These are phyloP conservation scores for Maudiozyma barnettii DNA, from an alignment of 805 yeast genomes.

Conservation along the genomic window DNA sequence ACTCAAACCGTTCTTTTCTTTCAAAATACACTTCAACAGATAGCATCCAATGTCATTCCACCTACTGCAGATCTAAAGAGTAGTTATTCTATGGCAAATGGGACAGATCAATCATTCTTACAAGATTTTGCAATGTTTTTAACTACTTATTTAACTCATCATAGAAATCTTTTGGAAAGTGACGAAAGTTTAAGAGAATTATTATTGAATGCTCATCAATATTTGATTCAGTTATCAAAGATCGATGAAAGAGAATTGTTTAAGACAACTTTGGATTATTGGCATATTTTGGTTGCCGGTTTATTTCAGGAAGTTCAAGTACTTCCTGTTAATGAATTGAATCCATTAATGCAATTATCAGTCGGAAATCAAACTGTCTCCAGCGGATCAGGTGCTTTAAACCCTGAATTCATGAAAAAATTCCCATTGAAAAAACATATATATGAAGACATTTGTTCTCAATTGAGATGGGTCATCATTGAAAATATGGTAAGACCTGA, in stretches of 20 bases:
- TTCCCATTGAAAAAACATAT: constrained; percentile 80
- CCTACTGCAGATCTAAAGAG: constrained; percentile 58
- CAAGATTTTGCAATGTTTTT: constrained; percentile 93
- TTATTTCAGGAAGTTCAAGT: constrained; percentile 79
- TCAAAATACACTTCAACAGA: constrained; percentile 60
- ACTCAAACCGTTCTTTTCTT: constrained; percentile 59
- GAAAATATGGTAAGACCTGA: constrained; percentile 98
- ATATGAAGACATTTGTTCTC: constrained; percentile 69
- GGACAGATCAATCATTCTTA: constrained; percentile 84
- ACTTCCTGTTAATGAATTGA: constrained; percentile 59
- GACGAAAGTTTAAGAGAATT: constrained; percentile 48
- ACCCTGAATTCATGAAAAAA: constrained; percentile 67
- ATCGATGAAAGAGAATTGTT: constrained; percentile 94
- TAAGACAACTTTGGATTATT: constrained; percentile 90
- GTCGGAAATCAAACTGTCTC: constrained; percentile 28
- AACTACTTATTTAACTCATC: constrained; percentile 72
- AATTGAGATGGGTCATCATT: constrained; percentile 83
- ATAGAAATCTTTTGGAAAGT: constrained; percentile 52
- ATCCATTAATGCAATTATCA: constrained; percentile 68
- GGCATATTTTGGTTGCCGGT: constrained; percentile 78
- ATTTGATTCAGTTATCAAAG: constrained; percentile 73
- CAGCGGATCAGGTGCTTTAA: constrained; percentile 70
- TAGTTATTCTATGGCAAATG: constrained; percentile 64
- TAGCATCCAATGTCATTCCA: constrained; percentile 58
- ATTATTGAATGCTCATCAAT: constrained; percentile 63